Evolutionary conservation across 371 early-diverging fungal species (phyloP).

Genomic region (Mortierella polycephala): DNA sequence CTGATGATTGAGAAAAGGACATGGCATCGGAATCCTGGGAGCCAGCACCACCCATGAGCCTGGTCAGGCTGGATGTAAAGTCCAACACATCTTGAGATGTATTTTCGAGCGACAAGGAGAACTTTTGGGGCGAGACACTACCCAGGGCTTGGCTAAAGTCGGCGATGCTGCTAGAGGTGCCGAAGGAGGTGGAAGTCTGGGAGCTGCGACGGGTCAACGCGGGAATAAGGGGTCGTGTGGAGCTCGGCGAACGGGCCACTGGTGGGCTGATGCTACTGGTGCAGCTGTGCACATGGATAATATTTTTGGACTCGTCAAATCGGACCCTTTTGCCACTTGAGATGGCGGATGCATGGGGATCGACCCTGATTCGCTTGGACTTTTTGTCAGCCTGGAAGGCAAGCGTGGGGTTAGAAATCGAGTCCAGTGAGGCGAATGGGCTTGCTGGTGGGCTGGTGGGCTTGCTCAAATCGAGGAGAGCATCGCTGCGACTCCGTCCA

Average conservation of each 20-base stretch:
- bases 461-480: slow-evolving; percentile 5
- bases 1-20: slow-evolving; percentile 1
- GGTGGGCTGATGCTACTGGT: slow-evolving; percentile 15
- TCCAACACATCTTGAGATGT: slow-evolving; percentile 42
- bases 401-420: slow-evolving; percentile 9
- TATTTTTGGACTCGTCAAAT: slow-evolving; percentile 36
- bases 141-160: slow-evolving; percentile 1
- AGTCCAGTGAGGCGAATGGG: neutral
- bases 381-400: slow-evolving; percentile 28
- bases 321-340: slow-evolving; percentile 29
- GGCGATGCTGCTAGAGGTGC: neutral
- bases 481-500: neutral
- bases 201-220: slow-evolving; percentile 18
- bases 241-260: neutral
- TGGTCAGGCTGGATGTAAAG: slow-evolving; percentile 31
- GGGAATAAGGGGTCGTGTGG: slow-evolving; percentile 17
- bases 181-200: neutral
- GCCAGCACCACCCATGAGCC: slow-evolving; percentile 26
- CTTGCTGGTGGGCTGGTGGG: neutral
- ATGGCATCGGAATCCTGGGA: slow-evolving; percentile 4
- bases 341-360: slow-evolving; percentile 7
- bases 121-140: slow-evolving; percentile 1
- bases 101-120: slow-evolving; percentile 27
- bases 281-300: slow-evolving; percentile 16
- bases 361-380: slow-evolving; percentile 32